Evolutionary conservation across 192 early-diverging fungal genomes (phyloP), one percentile per base, ranked within the genome.

Genomic region (Anaeromyces robustus): DNA sequence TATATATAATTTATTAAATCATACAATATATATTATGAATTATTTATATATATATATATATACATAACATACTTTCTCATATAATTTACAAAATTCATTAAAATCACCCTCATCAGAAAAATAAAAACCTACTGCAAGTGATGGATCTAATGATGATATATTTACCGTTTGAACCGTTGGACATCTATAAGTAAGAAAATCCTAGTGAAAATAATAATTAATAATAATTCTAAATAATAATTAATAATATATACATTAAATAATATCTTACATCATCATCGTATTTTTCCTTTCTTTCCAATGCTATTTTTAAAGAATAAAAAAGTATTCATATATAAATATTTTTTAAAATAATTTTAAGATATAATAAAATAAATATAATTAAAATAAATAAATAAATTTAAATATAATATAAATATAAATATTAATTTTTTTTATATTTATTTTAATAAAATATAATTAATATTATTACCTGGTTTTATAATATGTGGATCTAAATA

Each of bases 401-500:
- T 30, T 30, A 7, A 1, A 79, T 29, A 78, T 12, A 82, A 80
- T 78, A 30, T 39, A 14, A 81, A 77, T 29, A 43, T n/a, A 28
- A 30, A 77, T 41, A 29, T 84, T 16, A 28, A 14, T 32, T 78
- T 37, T 26, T 16, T 12, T 19, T 11, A 29, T 41, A 34, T 26
- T 16, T n/a, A 79, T 83, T 85, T 92, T 91, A 84, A 84, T n/a
- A 79, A 79, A 30, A 86, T 78, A n/a, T 80, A 77, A 81, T 89
- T 89, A 41, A 86, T 85, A 78, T 88, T 88, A 68, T 68, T 83
- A 4, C 89, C 86, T 28, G 92, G 91, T 29, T 96, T 90, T 29
- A 93, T 91, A 80, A 89, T 93, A 84, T 99, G 97, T 29, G 97
- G 96, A 82, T 99, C 97, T 59, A 96, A 87, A 82, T 97, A 99